Conservation (phyloP, 306 rosid genomes). For the Canavalia ensiformis region DNA sequence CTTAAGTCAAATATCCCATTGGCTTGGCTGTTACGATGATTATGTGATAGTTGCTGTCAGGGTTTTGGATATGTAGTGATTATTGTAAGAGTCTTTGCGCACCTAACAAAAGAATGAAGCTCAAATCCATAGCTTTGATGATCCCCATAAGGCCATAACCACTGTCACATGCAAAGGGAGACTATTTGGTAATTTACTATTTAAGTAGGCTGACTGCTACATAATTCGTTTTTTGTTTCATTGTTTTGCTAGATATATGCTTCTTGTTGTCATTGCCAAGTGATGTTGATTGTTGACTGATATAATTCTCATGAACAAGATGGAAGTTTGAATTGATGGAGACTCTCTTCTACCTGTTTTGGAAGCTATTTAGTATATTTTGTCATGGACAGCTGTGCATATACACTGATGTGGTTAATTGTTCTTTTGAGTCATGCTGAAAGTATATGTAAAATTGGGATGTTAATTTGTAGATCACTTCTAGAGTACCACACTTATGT, state of each 20-base stretch:
- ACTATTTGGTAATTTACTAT: slow-evolving; percentile 23
- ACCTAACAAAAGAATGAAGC: not conserved
- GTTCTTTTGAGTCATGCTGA: not conserved
- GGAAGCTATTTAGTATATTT: not conserved
- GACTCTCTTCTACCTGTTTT: not conserved
- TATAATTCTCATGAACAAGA: not conserved
- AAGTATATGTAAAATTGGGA: not conserved
- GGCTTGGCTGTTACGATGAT: slow-evolving; percentile 56
- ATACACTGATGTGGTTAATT: not conserved
- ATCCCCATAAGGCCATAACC: not conserved
- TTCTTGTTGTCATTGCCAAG: slow-evolving; percentile 17
- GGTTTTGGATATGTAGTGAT: not conserved
- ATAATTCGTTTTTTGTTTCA: slow-evolving; percentile 17
- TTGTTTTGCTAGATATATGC: slow-evolving; percentile 25
- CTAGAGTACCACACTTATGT: not conserved
- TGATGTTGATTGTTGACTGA: slow-evolving; percentile 5
- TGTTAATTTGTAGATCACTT: not conserved
- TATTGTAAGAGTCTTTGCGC: slow-evolving; percentile 22
- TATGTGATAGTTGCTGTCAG: slow-evolving; percentile 19
- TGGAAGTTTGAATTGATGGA: not conserved
- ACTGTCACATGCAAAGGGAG: slow-evolving; percentile 12
- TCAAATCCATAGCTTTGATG: slow-evolving; percentile 6
- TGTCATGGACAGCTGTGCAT: not conserved
- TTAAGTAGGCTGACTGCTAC: slow-evolving; percentile 10
- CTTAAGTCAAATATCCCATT: slow-evolving; percentile 54